A percentile compares a stretch with the other conserved stretches of the same genome.
These are phyloP conservation scores for Torulaspora quercuum DNA, from an alignment of 805 yeast genomes.

Conservation along the genomic window DNA sequence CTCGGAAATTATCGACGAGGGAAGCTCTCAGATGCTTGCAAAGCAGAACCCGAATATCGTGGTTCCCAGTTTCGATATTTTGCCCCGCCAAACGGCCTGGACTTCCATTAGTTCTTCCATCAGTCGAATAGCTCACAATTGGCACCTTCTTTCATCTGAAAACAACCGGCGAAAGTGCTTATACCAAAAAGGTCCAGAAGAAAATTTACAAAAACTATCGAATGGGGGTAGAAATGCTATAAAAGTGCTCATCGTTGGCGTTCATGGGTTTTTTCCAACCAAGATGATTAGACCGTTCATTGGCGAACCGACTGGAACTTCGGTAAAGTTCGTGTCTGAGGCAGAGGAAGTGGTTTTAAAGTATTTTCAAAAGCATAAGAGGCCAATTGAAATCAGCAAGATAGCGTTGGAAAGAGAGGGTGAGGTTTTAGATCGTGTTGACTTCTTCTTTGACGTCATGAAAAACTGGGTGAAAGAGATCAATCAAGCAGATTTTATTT, in stretches of 20 bases:
- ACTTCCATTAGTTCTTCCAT: conserved; percentile 22
- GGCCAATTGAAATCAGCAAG: conserved; percentile 63
- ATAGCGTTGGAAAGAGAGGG: conserved; percentile 95
- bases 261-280: conserved; percentile 95
- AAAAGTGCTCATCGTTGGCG: conserved; percentile 79
- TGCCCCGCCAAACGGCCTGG: conserved; percentile 30
- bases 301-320: conserved; percentile 97
- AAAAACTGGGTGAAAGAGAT: conserved; percentile 56
- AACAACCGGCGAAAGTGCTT: conserved; percentile 10
- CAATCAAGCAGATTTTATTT: conserved; percentile 76
- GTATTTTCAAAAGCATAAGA: conserved; percentile 51
- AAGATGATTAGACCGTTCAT: conserved; percentile 77
- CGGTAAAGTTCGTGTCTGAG: conserved; percentile 82
- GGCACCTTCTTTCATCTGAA: conserved; percentile 11
- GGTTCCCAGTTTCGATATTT: conserved; percentile 31
- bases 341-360: conserved; percentile 74
- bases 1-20: conserved; percentile 15
- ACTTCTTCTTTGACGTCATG: conserved; percentile 69
- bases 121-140: conserved; percentile 17
- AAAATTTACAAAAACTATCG: conserved; percentile 21
- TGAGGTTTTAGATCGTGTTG: conserved; percentile 79
- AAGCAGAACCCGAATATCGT: conserved; percentile 30
- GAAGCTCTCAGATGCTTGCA: conserved; percentile 12
- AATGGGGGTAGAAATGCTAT: conserved; percentile 37
- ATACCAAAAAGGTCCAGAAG: conserved; percentile 17